These are phyloP conservation scores for Fusarium citri DNA, from an alignment of 2,329 filamentous ascomycete genomes.

Conservation along the genomic window DNA sequence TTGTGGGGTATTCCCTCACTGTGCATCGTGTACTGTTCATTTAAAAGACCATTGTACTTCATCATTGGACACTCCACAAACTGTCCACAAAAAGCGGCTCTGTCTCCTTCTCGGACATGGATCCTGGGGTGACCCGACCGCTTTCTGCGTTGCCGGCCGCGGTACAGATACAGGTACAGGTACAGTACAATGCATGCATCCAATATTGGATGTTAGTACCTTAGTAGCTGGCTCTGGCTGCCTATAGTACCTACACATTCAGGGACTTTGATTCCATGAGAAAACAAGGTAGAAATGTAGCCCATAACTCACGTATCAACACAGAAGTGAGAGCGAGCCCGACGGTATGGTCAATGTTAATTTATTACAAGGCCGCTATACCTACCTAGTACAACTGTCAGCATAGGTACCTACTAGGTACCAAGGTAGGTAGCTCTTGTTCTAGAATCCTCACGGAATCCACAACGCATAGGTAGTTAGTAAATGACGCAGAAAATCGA, in stretches of 20 bases:
- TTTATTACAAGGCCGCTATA: neutral
- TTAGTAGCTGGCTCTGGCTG: no score
- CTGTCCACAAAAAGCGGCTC: slow-evolving; percentile 34
- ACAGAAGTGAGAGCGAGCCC: neutral
- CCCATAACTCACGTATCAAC: neutral
- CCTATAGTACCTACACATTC: neutral
- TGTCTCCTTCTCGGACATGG: neutral
- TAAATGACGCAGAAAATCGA: slow-evolving; percentile 26
- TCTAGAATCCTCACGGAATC: slow-evolving; percentile 22
- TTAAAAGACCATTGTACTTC: slow-evolving; percentile 6
- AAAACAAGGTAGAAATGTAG: neutral
- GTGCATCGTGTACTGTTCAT: slow-evolving; percentile 24
- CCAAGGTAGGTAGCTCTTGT: neutral
- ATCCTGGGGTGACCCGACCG: slow-evolving; percentile 21
- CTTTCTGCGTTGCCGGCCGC: slow-evolving; percentile 38
- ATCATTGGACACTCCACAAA: slow-evolving; percentile 35
- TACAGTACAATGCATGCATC: neutral
- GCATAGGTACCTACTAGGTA: neutral
- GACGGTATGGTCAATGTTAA: neutral
- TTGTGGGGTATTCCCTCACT: slow-evolving; percentile 32
- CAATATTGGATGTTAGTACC: neutral
- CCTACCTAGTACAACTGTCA: neutral
- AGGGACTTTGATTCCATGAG: neutral
- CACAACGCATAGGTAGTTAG: neutral
- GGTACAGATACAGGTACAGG: slow-evolving; percentile 5